These are phyloP conservation scores for Termitomyces sp. DNA, from an alignment of 768 basidiomycete species.

Conservation along the genomic window DNA sequence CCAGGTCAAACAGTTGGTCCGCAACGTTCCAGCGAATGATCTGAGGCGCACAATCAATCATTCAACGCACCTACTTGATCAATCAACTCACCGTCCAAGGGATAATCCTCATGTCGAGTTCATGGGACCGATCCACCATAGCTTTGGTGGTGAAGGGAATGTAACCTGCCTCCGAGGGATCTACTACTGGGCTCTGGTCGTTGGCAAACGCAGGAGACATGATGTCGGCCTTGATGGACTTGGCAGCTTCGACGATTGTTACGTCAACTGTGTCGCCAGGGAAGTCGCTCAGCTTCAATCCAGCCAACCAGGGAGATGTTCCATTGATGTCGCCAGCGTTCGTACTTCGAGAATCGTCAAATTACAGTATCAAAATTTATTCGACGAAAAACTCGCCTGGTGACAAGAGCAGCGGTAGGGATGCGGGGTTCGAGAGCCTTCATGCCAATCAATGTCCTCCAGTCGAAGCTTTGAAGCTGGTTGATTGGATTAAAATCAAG, in stretches of 20 bases:
- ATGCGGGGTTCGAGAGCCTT: slow-evolving; percentile 60
- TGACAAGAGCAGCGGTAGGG: slow-evolving; percentile 60
- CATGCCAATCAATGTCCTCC: slow-evolving; percentile 73
- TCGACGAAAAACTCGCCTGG: slow-evolving; percentile 41
- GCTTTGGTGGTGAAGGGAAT: slow-evolving; percentile 58
- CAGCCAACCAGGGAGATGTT: slow-evolving; percentile 66
- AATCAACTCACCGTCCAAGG: slow-evolving; percentile 65
- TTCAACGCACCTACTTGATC: background rate
- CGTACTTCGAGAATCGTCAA: slow-evolving; percentile 30
- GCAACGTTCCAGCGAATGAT: slow-evolving; percentile 59
- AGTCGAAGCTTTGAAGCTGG: slow-evolving; percentile 81
- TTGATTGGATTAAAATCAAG: background rate
- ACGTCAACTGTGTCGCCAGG: slow-evolving; percentile 54
- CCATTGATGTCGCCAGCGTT: slow-evolving; percentile 35
- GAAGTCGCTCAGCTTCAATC: slow-evolving; percentile 59
- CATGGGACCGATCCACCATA: slow-evolving; percentile 68
- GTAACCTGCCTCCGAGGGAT: slow-evolving; percentile 42
- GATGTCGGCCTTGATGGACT: slow-evolving; percentile 58
- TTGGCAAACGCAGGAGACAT: slow-evolving; percentile 57
- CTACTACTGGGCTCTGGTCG: slow-evolving; percentile 32
- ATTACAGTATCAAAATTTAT: background rate
- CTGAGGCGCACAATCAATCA: slow-evolving; percentile 27
- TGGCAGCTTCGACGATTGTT: slow-evolving; percentile 67
- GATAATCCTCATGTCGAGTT: slow-evolving; percentile 57
- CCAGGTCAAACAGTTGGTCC: slow-evolving; percentile 56